These are phyloP conservation scores for Hamamelis virginiana DNA, from an alignment of 164 flowering plant genomes.

Conservation along the genomic window DNA sequence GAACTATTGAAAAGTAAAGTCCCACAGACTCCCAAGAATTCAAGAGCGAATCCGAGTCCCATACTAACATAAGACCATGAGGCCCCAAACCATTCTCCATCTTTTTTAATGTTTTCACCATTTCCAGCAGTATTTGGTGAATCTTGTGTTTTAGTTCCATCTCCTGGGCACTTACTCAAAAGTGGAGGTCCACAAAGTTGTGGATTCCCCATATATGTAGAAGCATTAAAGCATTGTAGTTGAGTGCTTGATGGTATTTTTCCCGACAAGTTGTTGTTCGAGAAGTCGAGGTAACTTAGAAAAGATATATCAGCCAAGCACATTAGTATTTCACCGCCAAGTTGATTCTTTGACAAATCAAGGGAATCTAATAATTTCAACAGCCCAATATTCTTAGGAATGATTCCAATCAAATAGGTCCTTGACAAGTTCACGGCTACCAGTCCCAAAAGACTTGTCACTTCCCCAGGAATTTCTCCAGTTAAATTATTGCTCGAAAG, in stretches of 20 bases:
- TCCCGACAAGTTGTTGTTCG: slow-evolving; percentile 25
- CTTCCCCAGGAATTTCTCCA: slow-evolving; percentile 8
- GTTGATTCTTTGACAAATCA: slow-evolving; percentile 20
- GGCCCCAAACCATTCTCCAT: no score
- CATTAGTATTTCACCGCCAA: slow-evolving; percentile 11
- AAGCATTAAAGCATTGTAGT: slow-evolving; percentile 6
- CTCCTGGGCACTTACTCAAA: slow-evolving; percentile 7
- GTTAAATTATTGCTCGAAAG: slow-evolving; percentile 8
- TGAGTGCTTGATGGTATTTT: slow-evolving; percentile 18
- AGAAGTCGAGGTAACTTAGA: slow-evolving; percentile 18
- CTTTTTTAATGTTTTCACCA: no score
- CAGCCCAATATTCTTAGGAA: slow-evolving; percentile 9
- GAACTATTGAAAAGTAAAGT: no score
- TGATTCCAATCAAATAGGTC: slow-evolving; percentile 14
- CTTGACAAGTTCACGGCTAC: slow-evolving; percentile 14
- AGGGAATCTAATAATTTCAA: slow-evolving; percentile 9
- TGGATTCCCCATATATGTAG: no score
- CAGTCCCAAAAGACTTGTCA: not conserved
- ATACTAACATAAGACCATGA: no score
- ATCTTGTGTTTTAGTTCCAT: no score
- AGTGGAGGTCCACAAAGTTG: no score
- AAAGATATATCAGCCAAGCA: slow-evolving; percentile 3
- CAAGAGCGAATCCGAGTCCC: no score
- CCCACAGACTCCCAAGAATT: no score
- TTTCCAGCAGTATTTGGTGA: no score